Evolutionary conservation across 768 basidiomycete species (phyloP).

Genomic region (Kwoniella pini): DNA sequence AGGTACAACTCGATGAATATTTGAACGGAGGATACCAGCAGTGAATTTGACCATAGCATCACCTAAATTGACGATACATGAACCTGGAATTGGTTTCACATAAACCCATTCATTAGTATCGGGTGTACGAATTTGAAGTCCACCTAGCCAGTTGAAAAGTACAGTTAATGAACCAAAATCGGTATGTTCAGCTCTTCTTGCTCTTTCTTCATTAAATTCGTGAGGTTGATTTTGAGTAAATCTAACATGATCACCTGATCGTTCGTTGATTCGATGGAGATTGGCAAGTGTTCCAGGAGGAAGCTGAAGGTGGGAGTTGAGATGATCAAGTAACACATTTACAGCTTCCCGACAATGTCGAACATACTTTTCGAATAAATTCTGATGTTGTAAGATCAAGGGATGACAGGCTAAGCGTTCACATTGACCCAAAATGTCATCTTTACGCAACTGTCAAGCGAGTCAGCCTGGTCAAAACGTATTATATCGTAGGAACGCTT

Average conservation of each 20-base stretch:
- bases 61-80: constrained; percentile 66
- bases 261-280: constrained; percentile 21
- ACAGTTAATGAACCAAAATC: constrained; percentile 33
- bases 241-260: constrained; percentile 31
- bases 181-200: constrained; percentile 23
- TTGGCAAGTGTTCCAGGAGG: constrained; percentile 22
- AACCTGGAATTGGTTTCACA: constrained; percentile 60
- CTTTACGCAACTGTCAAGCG: constrained; percentile 24
- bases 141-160: constrained; percentile 36
- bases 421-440: constrained; percentile 31
- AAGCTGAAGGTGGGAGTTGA: constrained; percentile 25
- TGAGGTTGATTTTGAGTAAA: constrained; percentile 24
- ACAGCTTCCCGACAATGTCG: constrained; percentile 23
- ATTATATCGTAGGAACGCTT: not conserved
- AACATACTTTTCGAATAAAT: constrained; percentile 21
- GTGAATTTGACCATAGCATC: constrained; percentile 67
- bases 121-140: constrained; percentile 26
- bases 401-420: constrained; percentile 20
- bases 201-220: constrained; percentile 21
- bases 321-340: constrained; percentile 20
- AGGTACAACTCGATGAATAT: constrained; percentile 62
- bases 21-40: constrained; percentile 66
- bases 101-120: constrained; percentile 31
- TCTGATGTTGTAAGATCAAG: constrained; percentile 21
- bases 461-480: not conserved